These are phyloP conservation scores for Phytopythium boreale DNA, from an alignment of 352 stramenopile species.

Conservation along the genomic window DNA sequence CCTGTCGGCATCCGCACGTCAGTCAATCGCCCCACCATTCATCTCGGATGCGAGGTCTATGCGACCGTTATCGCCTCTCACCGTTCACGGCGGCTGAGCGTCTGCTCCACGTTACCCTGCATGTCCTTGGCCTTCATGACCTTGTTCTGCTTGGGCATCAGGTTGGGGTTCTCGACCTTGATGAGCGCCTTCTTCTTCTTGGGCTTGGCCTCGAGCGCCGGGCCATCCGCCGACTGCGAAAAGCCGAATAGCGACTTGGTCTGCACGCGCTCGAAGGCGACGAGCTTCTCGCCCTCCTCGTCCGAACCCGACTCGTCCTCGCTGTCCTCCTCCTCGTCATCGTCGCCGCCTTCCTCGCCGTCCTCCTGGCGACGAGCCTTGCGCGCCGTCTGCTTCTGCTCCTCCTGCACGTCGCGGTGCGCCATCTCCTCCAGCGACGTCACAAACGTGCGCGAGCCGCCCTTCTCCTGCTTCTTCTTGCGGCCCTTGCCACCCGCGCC, in stretches of 20 bases:
- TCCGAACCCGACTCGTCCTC: constrained; percentile 28
- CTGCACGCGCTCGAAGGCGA: constrained; percentile 75
- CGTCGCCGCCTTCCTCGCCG: constrained; percentile 32
- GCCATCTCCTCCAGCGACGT: constrained; percentile 84
- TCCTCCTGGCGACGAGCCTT: constrained; percentile 60
- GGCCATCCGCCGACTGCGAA: constrained; percentile 52
- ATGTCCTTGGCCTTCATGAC: constrained; percentile 89
- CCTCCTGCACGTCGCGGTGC: constrained; percentile 65
- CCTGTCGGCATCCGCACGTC: constrained; percentile 9
- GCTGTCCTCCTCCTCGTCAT: constrained; percentile 46
- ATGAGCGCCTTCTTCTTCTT: constrained; percentile 71
- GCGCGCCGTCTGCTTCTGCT: constrained; percentile 64
- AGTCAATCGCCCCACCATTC: neutral
- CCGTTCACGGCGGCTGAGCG: constrained; percentile 82
- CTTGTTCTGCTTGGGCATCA: constrained; percentile 64
- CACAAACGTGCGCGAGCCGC: constrained; percentile 72
- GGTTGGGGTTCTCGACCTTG: constrained; percentile 85
- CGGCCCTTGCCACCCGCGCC: constrained; percentile 38
- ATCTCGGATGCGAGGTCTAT: neutral
- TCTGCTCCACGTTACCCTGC: constrained; percentile 48
- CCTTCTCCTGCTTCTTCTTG: constrained; percentile 73
- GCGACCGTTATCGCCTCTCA: constrained; percentile 10
- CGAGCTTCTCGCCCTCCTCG: constrained; percentile 46
- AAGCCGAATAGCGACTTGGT: constrained; percentile 74
- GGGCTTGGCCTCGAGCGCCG: constrained; percentile 51